Base-by-base conservation (phyloP, 495 filamentous ascomycete species). In the Penicillium cosmopolitanum region DNA sequence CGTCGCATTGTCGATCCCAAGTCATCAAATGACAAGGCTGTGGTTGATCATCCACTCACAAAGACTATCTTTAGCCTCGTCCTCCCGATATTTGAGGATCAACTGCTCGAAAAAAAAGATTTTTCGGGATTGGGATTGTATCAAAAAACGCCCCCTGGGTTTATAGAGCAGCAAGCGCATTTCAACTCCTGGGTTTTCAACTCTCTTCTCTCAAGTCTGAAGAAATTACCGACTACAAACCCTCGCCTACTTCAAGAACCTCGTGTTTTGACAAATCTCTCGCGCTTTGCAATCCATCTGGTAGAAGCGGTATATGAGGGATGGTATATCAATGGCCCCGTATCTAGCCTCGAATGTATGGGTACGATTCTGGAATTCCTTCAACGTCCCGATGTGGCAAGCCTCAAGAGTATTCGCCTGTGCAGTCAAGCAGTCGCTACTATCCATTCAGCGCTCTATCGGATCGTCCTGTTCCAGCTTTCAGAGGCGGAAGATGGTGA, bases 261-360 rank as follows among this genome's bases (percentile, higher is more conserved):
- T 6, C 87, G 88, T 59, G 83, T 95, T 12, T 77, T 98, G 46
- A 92, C 87, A 31, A 98, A 97, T 63, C 80, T 98, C 67, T 83
- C 88, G 2, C 85, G 92, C 18, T 89, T 96, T 55, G 83, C 86
- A 25, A 77, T 84, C 0, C 91, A 97, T 67, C 81, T 97, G 66
- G 83, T 86, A 0, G 96, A 98, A 74, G 90, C 91, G 31, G 85
- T 97, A 15, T 97, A 92, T 63, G 95, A 98, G 73, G 95, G 95
- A 33, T 96, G 92, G 91, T 97, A 97, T 66, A 82, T 96, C 44
- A 86, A 92, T 58, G 95, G 94, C 5, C 91, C 89, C 10, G 63
- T 58, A 52, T 77, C 85, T 3, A 84, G 90, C 53, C 75, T 97
- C n/a, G 92, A 98, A 63, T 96, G 96, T 61, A 82, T 88, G n/a